Base-by-base conservation (phyloP, 75 land plant species). In the Pinus albicaulis region DNA sequence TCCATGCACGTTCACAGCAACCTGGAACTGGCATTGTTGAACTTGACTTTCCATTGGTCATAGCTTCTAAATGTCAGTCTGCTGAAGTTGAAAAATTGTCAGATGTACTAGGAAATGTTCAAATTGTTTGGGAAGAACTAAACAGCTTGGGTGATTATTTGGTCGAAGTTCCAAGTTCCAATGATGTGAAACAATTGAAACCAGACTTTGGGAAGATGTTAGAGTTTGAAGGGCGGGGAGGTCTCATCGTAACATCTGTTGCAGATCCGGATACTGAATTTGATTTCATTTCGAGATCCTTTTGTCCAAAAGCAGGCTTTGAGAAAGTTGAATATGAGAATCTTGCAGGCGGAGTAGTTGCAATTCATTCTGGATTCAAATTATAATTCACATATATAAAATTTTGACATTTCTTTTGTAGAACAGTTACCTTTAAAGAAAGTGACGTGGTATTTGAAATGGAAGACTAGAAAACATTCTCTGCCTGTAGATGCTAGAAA, bases 261-360 rank as follows among this genome's bases (percentile, higher is more conserved):
- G 85, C 82, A 60, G 76, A 80, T 57, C 72, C 64, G 34, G 70
- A 79, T 52, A 74, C 71, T 28, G 68, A 55, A 6, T 74, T 25
- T 71, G 87, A 86, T 66, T 82, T 86, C 36, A 69, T 86, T 55
- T 86, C 87, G 55, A 79, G 87, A 55, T 86, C 76, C 60, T 86
- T 86, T 64, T 71, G 78, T 61, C 87, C 87, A 23, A 86, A 82
- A 57, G 10, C 63, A 20, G 87, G 85, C 25, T n/a, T n/a, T n/a
- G n/a, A n/a, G n/a, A n/a, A n/a, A n/a, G n/a, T n/a, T n/a, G n/a
- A n/a, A n/a, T n/a, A n/a, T n/a, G n/a, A n/a, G n/a, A n/a, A n/a
- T n/a, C n/a, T n/a, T n/a, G n/a, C n/a, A n/a, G n/a, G n/a, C n/a
- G n/a, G n/a, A n/a, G n/a, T n/a, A n/a, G n/a, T n/a, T n/a, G n/a